Base-by-base conservation (phyloP, 805 yeast genomes). In the Suhomyces sp. region DNA sequence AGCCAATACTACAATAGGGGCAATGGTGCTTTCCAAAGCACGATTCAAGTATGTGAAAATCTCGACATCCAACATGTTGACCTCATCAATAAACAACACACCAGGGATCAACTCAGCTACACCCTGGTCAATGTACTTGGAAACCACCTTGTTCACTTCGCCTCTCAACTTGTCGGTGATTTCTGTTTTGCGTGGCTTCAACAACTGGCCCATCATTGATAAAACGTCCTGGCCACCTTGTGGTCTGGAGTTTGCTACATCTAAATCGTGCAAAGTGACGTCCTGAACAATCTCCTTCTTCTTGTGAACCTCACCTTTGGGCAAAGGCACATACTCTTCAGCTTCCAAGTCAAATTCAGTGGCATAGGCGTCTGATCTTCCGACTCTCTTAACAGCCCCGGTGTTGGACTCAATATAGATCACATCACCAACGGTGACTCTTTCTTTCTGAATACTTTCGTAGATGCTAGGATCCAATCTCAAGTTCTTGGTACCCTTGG, bases 331-430 rank as follows among this genome's bases (percentile, higher is more conserved):
- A 70, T 94, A 94, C 73, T 94, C 98, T 73, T 96, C 97, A 24
- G 98, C 97, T 78, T 94, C 98, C 54, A 96, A 81, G 71, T 94
- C 99, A 62, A 92, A 94, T 73, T 94, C 99, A 8, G 99, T 91
- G 21, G 99, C 97, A 64, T 91, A 91, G 0, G 97, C 97, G 69
- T 94, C 98, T n/a, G 96, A 88, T 69, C 99, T 83, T 49, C 99
- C 99, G 22, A 94, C 96, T 64, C 98, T 81, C 65, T 93, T 93
- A 40, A 94, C 97, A 20, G 97, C 90, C 41, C 99, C 99, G 13
- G 97, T 93, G 65, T 96, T 93, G 53, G 97, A 89, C 73, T 94
- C 99, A 58, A 94, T 90, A 67, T 96, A 93, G 57, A 94, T 91
- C 48, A 94, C 97, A 71, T 94, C 99, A 49, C 99, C 99, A 22